Percentiles rank a stretch among this genome's conserved stretches.
Evolutionary conservation across 768 basidiomycete genomes (phyloP).

Genomic region (Ramaria rubella): DNA sequence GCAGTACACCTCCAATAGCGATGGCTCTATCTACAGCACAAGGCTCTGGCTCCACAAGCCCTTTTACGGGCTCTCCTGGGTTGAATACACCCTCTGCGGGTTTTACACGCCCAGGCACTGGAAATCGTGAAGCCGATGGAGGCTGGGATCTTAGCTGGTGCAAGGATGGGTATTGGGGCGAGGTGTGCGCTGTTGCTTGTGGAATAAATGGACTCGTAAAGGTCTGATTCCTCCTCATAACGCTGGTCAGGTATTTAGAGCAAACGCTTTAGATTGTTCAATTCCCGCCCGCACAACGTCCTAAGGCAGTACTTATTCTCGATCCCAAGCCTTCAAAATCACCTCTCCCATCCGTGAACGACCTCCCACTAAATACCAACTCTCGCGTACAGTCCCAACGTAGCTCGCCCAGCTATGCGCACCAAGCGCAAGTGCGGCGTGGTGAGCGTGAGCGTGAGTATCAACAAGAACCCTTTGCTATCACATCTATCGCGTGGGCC

Average conservation of each 20-base stretch:
- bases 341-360: neutral
- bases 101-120: conserved; percentile 20
- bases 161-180: conserved; percentile 94
- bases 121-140: conserved; percentile 77
- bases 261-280: conserved; percentile 57
- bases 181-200: conserved; percentile 70
- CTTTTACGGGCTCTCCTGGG: neutral
- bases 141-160: conserved; percentile 96
- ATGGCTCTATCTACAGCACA: conserved; percentile 60
- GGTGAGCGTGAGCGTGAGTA: neutral
- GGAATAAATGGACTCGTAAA: conserved; percentile 73
- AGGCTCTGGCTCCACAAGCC: neutral
- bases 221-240: conserved; percentile 33
- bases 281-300: conserved; percentile 61
- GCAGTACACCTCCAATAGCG: conserved; percentile 39
- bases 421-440: neutral
- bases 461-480: conserved; percentile 39
- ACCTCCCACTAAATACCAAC: neutral
- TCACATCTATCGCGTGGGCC: conserved; percentile 88
- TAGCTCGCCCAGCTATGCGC: neutral
- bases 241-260: conserved; percentile 1
- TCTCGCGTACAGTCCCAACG: neutral
- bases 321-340: conserved; percentile 34
- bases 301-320: conserved; percentile 54
- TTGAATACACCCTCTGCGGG: neutral